Percentiles rank a stretch among this genome's conserved stretches.
Conservation (phyloP, 805 yeast species). For the Nakazawaea peltata region DNA sequence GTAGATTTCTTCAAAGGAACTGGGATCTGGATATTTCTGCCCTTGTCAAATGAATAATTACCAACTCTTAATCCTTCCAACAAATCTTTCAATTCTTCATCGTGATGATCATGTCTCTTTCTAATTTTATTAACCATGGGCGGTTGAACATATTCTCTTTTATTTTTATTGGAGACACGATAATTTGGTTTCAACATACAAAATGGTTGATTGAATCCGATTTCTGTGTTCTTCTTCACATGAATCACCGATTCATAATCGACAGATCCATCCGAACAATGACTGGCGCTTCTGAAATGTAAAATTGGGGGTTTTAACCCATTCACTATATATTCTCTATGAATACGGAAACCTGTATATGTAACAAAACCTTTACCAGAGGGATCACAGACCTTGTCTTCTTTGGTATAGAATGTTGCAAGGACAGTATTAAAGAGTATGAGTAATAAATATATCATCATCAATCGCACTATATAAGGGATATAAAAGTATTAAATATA, state of each 20-base stretch:
- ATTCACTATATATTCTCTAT: slow-evolving; percentile 37
- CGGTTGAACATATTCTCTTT: not conserved
- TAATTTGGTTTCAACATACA: slow-evolving; percentile 30
- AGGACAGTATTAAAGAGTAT: not conserved
- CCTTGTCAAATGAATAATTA: not conserved
- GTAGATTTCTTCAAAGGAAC: not conserved
- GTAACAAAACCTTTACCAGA: slow-evolving; percentile 20
- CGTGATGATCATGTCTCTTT: slow-evolving; percentile 1
- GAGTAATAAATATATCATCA: not conserved
- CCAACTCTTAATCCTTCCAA: slow-evolving; percentile 1
- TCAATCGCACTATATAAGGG: too few species aligned
- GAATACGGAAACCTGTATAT: slow-evolving; percentile 50
- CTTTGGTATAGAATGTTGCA: slow-evolving; percentile 14
- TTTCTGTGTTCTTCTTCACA: slow-evolving; percentile 27
- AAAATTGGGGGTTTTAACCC: slow-evolving; percentile 26
- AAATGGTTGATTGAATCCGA: slow-evolving; percentile 42
- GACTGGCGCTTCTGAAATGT: slow-evolving; percentile 38
- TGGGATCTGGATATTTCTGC: not conserved
- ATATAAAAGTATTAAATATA: too few species aligned
- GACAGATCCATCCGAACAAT: slow-evolving; percentile 43
- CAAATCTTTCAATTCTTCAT: not conserved
- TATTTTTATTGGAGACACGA: too few species aligned
- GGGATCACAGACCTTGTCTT: slow-evolving; percentile 28
- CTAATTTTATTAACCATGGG: not conserved
- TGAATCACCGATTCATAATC: slow-evolving; percentile 31